Base-by-base conservation (phyloP, 495 filamentous ascomycete genomes). In the Neurospora discreta region DNA sequence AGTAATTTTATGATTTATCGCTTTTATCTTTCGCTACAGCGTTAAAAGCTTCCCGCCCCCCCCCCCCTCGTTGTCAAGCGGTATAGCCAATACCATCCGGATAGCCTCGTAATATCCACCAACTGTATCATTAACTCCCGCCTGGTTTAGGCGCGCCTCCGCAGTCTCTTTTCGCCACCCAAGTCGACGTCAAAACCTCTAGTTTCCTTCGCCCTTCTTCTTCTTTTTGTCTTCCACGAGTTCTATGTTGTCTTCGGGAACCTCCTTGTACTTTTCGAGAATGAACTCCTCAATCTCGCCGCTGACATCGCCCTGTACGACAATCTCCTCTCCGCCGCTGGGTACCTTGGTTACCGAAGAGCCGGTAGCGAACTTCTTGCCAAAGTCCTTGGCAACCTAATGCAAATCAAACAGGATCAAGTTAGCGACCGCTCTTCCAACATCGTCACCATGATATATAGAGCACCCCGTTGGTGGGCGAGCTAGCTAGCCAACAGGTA, bases 251-350 rank as follows among this genome's bases (percentile, higher is more conserved):
- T 93, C 92, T 79, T 95, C 92, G 6, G 95, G 94, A 68, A 98
- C 90, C 44, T 89, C 87, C 76, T 88, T 89, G 78, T 97, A 94
- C 75, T 90, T 89, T 79, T 98, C 94, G 73, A 91, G 80, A 72
- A 99, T 79, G 84, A 92, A 98, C 75, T 98, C 96, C 75, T 90
- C 88, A 70, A 99, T 90, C 80, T 98, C 95, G 78, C 94, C 94
- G 80, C 93, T 96, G 74, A 98, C 89, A 82, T 99, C 95, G 16
- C 95, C 95, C 81, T 99, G 95, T 46, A 99, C 94, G 40, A 97
- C 95, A 78, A 99, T 98, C 84, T 98, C 95, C 81, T 98, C 95
- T 13, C 90, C 90, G 3, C 94, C 95, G 67, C 88, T 90, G 30
- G 93, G 87, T 9, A 90, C 86, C 83, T 97, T 95, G 18, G 95